Evolutionary conservation across 371 early-diverging fungal species (phyloP).

Genomic region (Apophysomyces sp.): DNA sequence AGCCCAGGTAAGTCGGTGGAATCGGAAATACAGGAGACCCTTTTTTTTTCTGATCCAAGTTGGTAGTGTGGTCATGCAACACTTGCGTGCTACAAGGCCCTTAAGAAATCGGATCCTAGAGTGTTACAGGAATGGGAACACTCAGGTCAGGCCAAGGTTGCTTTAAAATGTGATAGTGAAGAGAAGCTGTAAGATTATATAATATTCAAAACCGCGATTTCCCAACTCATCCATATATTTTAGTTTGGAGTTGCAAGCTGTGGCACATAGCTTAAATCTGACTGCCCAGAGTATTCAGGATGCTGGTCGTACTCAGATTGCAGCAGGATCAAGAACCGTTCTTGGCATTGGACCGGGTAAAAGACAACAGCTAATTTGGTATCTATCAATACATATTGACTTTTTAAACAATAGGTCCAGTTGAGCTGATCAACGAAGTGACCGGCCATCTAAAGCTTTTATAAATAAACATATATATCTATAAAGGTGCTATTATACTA

Average conservation of each 20-base stretch:
- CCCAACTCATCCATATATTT: background rate
- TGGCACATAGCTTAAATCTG: slow-evolving; percentile 71
- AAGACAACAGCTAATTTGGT: too few species aligned
- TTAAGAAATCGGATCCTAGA: slow-evolving; percentile 51
- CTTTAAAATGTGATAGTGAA: slow-evolving; percentile 78
- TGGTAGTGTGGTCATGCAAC: slow-evolving; percentile 90
- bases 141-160: slow-evolving; percentile 86
- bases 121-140: slow-evolving; percentile 74
- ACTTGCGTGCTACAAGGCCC: slow-evolving; percentile 81
- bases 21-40: background rate
- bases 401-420: slow-evolving; percentile 53
- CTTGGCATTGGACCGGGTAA: slow-evolving; percentile 94
- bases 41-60: background rate
- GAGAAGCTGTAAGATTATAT: slow-evolving; percentile 76
- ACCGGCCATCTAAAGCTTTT: slow-evolving; percentile 87
- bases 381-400: too few species aligned
- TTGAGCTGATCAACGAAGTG: slow-evolving; percentile 74
- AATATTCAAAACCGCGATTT: too few species aligned
- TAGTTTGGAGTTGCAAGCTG: slow-evolving; percentile 71
- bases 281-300: slow-evolving; percentile 86
- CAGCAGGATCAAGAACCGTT: slow-evolving; percentile 93
- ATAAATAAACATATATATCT: slow-evolving; percentile 26
- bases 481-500: too few species aligned
- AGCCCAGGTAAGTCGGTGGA: slow-evolving; percentile 64
- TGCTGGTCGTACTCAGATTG: slow-evolving; percentile 98